Evolutionary conservation across 2,329 filamentous ascomycete genomes (phyloP).

Genomic region (Colletotrichum trifolii): DNA sequence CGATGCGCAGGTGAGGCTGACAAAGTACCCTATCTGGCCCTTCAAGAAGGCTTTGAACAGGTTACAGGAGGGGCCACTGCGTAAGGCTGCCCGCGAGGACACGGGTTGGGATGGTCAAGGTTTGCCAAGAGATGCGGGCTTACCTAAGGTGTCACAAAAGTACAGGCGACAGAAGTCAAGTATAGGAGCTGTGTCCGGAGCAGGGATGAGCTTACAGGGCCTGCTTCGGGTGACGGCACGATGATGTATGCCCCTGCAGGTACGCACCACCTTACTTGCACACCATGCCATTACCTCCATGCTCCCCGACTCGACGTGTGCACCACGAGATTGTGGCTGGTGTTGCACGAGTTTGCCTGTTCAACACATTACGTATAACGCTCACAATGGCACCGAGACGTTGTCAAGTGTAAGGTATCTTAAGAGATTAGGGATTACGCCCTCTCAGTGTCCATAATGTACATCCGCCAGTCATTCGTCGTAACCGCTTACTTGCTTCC

Average conservation of each 20-base stretch:
- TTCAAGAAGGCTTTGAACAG: background rate
- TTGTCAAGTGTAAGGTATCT: background rate
- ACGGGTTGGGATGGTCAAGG: slow-evolving; percentile 19
- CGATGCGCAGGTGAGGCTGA: slow-evolving; percentile 14
- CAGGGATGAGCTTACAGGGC: slow-evolving; percentile 23
- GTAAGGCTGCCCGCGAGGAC: slow-evolving; percentile 19
- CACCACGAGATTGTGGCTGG: too few relatives aligned
- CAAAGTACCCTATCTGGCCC: slow-evolving; percentile 2
- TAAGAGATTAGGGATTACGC: slow-evolving; percentile 20
- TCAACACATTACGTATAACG: background rate
- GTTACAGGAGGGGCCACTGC: slow-evolving; percentile 1
- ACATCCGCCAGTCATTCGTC: slow-evolving; percentile 28
- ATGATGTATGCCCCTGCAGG: slow-evolving; percentile 37
- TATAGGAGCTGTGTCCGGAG: slow-evolving; percentile 18
- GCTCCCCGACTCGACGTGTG: too few relatives aligned
- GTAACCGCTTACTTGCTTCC: slow-evolving; percentile 15
- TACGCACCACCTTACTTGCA: slow-evolving; percentile 4
- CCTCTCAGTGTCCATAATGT: slow-evolving; percentile 13
- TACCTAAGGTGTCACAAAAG: slow-evolving; percentile 25
- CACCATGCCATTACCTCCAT: too few relatives aligned
- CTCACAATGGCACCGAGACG: background rate
- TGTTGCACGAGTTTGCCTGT: too few relatives aligned
- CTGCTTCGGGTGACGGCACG: slow-evolving; percentile 24
- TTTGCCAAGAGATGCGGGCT: slow-evolving; percentile 29
- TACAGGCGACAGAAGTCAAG: slow-evolving; percentile 20